phyloP scores from a whole-genome alignment of 2,329 filamentous ascomycete species.

The Domatiomyces globalis region DNA sequence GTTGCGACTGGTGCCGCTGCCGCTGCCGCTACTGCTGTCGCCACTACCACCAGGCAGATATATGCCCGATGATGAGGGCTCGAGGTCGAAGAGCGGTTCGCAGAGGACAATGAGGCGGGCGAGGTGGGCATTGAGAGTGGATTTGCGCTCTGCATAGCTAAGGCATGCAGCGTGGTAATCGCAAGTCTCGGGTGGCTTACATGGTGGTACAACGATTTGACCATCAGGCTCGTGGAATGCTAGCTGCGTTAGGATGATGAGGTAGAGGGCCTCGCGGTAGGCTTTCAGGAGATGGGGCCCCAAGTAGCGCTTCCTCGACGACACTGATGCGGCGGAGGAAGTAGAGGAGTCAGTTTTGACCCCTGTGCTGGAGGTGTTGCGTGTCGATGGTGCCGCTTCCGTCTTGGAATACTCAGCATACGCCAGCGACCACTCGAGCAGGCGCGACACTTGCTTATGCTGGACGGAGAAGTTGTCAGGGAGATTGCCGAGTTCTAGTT shows the following conservation, averaged over 20 bases:
- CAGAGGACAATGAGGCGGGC: constrained; percentile 13
- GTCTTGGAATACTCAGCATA: constrained; percentile 15
- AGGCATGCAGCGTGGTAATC: constrained; percentile 12
- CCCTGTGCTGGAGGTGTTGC: constrained; percentile 8
- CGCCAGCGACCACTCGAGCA: constrained; percentile 16
- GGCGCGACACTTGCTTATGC: constrained; percentile 14
- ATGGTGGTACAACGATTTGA: constrained; percentile 12
- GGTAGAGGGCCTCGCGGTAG: constrained; percentile 13
- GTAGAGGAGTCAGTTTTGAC: constrained; percentile 9
- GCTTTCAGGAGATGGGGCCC: constrained; percentile 9
- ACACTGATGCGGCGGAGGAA: constrained; percentile 2
- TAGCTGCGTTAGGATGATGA: constrained; percentile 13
- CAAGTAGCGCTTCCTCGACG: neutral
- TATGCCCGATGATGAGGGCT: constrained; percentile 8
- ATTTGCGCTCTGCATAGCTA: constrained; percentile 12
- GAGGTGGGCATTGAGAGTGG: constrained; percentile 15
- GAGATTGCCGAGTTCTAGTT: constrained; percentile 9
- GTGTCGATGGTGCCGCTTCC: neutral
- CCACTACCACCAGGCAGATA: neutral
- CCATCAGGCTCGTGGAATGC: constrained; percentile 14
- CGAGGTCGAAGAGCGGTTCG: constrained; percentile 15
- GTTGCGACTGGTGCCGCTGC: neutral
- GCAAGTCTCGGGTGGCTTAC: constrained; percentile 12
- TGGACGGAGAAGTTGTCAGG: constrained; percentile 8
- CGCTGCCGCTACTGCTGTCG: neutral